These are phyloP conservation scores for Ambrosiella beaveri DNA, from an alignment of 2,329 filamentous ascomycete genomes.

Conservation along the genomic window DNA sequence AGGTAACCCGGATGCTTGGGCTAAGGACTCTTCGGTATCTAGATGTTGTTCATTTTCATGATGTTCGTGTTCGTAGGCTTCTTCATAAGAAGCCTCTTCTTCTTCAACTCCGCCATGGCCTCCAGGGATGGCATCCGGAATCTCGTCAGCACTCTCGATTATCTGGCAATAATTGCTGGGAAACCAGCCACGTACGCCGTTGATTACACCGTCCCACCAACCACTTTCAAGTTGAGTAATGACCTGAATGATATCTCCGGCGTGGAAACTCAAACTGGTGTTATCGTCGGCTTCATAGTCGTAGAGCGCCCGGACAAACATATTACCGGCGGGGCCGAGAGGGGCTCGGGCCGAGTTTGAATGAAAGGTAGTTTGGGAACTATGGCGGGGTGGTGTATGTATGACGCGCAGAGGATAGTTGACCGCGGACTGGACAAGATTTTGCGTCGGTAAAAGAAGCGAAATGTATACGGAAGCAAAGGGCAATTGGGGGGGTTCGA, in stretches of 20 bases:
- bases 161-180: conserved; percentile 96
- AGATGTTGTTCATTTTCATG: conserved; percentile 52
- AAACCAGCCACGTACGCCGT: conserved; percentile 94
- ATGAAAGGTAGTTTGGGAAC: not conserved
- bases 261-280: conserved; percentile 89
- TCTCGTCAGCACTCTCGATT: conserved; percentile 59
- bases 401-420: not conserved
- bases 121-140: conserved; percentile 42
- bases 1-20: conserved; percentile 41
- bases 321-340: conserved; percentile 37
- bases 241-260: conserved; percentile 95
- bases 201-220: conserved; percentile 99
- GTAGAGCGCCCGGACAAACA: conserved; percentile 92
- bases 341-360: conserved; percentile 4
- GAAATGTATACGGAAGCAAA: no score
- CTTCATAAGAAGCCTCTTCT: conserved; percentile 1
- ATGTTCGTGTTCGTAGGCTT: conserved; percentile 26
- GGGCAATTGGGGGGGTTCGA: no score
- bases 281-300: conserved; percentile 96
- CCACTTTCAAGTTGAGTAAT: conserved; percentile 95
- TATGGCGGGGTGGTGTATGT: not conserved
- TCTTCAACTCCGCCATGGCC: conserved; percentile 21
- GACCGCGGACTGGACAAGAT: no score
- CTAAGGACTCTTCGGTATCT: conserved; percentile 48
- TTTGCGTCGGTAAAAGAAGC: no score